A percentile compares a stretch with the other conserved stretches of the same genome.
phyloP scores from a whole-genome alignment of 352 stramenopile species.

The Phytophthora rubi region DNA sequence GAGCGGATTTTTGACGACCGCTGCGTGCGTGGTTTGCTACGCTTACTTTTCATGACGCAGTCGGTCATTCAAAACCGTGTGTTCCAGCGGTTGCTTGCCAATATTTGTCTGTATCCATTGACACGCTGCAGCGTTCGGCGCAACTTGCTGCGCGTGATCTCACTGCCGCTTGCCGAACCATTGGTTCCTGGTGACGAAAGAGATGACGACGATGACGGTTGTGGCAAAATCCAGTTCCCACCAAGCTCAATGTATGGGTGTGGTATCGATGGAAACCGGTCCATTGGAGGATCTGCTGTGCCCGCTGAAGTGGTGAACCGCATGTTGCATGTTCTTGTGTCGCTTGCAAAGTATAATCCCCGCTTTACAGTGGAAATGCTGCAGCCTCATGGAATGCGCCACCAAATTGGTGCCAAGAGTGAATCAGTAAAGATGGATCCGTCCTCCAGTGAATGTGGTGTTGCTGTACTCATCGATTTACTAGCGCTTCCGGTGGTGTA shows the following conservation, averaged over 20 bases:
- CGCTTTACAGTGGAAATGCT: slow-evolving; percentile 92
- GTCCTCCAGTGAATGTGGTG: slow-evolving; percentile 43
- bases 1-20: slow-evolving; percentile 76
- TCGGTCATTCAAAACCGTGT: slow-evolving; percentile 86
- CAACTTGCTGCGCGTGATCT: slow-evolving; percentile 72
- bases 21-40: slow-evolving; percentile 70
- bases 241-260: slow-evolving; percentile 65
- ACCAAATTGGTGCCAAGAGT: slow-evolving; percentile 19
- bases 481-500: slow-evolving; percentile 84
- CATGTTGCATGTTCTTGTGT: slow-evolving; percentile 87
- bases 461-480: slow-evolving; percentile 89
- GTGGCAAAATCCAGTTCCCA: slow-evolving; percentile 55
- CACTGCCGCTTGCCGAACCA: slow-evolving; percentile 50
- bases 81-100: slow-evolving; percentile 77
- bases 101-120: slow-evolving; percentile 82
- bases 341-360: slow-evolving; percentile 92
- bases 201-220: slow-evolving; percentile 50
- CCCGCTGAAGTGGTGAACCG: slow-evolving; percentile 90
- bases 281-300: slow-evolving; percentile 35
- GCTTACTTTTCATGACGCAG: slow-evolving; percentile 81
- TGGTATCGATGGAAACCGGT: slow-evolving; percentile 38
- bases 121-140: slow-evolving; percentile 66
- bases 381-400: slow-evolving; percentile 61
- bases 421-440: slow-evolving; percentile 24
- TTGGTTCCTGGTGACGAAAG: slow-evolving; percentile 43